These are phyloP conservation scores for Stachybotrys chartarum DNA, from an alignment of 2,329 filamentous ascomycete species.

Conservation along the genomic window DNA sequence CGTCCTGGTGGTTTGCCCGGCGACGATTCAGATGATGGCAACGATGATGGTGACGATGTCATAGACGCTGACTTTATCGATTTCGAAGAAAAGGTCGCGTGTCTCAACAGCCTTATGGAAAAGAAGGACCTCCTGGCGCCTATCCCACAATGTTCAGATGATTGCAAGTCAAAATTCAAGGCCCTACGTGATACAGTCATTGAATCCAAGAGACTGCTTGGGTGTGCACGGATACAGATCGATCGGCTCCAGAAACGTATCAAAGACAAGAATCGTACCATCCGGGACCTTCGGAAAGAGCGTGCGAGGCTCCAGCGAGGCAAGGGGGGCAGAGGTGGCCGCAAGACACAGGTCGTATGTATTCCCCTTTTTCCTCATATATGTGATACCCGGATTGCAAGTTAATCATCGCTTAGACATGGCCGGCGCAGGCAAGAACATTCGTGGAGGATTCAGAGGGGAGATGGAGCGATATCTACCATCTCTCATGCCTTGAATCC, in stretches of 20 bases:
- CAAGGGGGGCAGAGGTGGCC: neutral
- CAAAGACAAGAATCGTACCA: neutral
- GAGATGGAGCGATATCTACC: slow-evolving; percentile 7
- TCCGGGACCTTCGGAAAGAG: neutral
- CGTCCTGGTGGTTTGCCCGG: no score
- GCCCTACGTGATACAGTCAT: neutral
- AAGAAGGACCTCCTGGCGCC: no score
- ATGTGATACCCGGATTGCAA: no score
- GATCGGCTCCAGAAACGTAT: neutral
- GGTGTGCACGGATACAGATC: neutral
- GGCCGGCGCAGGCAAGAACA: neutral
- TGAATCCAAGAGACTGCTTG: neutral
- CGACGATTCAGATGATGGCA: no score
- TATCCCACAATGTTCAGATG: no score
- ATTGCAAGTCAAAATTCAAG: no score
- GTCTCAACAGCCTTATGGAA: no score
- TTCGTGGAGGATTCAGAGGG: fast-evolving
- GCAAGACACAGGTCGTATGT: neutral
- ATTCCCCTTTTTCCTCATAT: neutral
- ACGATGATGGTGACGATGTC: no score
- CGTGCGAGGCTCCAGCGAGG: neutral
- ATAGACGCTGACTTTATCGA: no score
- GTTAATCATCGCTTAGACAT: slow-evolving; percentile 3
- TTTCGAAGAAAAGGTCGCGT: no score
- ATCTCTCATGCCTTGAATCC: slow-evolving; percentile 9